Conservation (phyloP, 345 rosid genomes). For the Nasturtium officinale region DNA sequence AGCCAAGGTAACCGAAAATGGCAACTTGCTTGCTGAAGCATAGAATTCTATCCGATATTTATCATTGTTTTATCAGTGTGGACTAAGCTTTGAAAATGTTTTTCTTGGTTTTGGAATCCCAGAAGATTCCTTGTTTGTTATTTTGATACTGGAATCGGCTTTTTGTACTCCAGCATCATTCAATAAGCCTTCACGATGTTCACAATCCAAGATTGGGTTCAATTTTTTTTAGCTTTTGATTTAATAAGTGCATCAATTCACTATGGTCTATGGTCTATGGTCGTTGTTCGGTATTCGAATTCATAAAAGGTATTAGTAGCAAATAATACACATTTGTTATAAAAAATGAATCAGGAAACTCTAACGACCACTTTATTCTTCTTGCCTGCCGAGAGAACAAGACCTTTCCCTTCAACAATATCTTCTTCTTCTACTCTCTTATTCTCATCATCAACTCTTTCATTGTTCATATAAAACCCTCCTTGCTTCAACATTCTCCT, state of each 20-base stretch:
- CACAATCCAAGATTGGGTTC: constrained; percentile 5
- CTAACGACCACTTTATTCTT: constrained; percentile 89
- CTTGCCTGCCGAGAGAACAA: constrained; percentile 91
- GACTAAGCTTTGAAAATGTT: constrained; percentile 35
- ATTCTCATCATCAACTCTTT: constrained; percentile 72
- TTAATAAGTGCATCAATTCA: neutral
- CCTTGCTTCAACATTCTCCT: constrained; percentile 90
- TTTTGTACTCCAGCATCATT: neutral
- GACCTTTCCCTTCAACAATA: constrained; percentile 85
- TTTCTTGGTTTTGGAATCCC: constrained; percentile 17
- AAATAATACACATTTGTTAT: neutral
- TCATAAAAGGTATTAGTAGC: neutral
- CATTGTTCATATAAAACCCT: constrained; percentile 89
- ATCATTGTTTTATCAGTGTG: constrained; percentile 9
- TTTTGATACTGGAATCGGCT: constrained; percentile 19
- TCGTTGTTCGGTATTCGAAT: neutral
- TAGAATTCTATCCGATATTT: constrained; percentile 19
- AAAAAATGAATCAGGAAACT: constrained; percentile 54
- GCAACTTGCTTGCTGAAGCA: constrained; percentile 40
- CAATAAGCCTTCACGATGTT: constrained; percentile 29
- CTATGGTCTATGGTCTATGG: constrained; percentile 11
- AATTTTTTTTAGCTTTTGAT: neutral
- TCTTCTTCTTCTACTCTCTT: constrained; percentile 71
- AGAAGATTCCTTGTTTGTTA: constrained; percentile 20
- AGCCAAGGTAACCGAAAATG: constrained; percentile 32